Percentiles rank a stretch among this genome's conserved stretches.
Conservation (phyloP, 441 rosid species). For the Pelargonium cotyledonis region DNA sequence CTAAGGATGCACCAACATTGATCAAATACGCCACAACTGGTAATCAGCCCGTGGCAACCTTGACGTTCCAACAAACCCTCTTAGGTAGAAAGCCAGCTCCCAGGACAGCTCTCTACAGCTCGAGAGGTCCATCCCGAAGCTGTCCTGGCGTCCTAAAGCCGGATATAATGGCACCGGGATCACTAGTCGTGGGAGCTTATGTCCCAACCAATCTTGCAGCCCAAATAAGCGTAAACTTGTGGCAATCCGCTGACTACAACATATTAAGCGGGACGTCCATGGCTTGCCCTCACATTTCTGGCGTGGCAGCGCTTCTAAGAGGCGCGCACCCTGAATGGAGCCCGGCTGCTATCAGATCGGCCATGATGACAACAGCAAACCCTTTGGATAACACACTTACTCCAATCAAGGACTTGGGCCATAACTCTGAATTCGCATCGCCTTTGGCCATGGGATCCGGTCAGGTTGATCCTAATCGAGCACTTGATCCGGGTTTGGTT, state of each 20-base stretch:
- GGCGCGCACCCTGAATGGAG: slow-evolving; percentile 38
- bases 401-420: slow-evolving; percentile 36
- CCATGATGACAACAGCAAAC: slow-evolving; percentile 35
- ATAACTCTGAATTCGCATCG: slow-evolving; percentile 20
- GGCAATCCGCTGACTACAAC: slow-evolving; percentile 21
- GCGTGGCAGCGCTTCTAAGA: slow-evolving; percentile 33
- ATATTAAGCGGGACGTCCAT: slow-evolving; percentile 38
- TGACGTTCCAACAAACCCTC: slow-evolving; percentile 36
- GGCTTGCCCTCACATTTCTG: slow-evolving; percentile 37
- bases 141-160: slow-evolving; percentile 33
- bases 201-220: slow-evolving; percentile 8
- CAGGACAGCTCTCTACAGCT: slow-evolving; percentile 30
- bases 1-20: slow-evolving; percentile 23
- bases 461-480: slow-evolving; percentile 39
- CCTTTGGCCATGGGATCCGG: slow-evolving; percentile 48
- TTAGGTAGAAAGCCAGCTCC: slow-evolving; percentile 39
- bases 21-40: slow-evolving; percentile 27
- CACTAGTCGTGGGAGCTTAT: slow-evolving; percentile 27
- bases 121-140: slow-evolving; percentile 44
- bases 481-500: slow-evolving; percentile 47
- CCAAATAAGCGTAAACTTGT: slow-evolving; percentile 10
- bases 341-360: slow-evolving; percentile 35
- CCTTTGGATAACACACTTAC: slow-evolving; percentile 26
- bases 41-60: slow-evolving; percentile 22
- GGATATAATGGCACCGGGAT: slow-evolving; percentile 37